phyloP scores from a whole-genome alignment of 768 basidiomycete genomes.

The Podaxis sp. region DNA sequence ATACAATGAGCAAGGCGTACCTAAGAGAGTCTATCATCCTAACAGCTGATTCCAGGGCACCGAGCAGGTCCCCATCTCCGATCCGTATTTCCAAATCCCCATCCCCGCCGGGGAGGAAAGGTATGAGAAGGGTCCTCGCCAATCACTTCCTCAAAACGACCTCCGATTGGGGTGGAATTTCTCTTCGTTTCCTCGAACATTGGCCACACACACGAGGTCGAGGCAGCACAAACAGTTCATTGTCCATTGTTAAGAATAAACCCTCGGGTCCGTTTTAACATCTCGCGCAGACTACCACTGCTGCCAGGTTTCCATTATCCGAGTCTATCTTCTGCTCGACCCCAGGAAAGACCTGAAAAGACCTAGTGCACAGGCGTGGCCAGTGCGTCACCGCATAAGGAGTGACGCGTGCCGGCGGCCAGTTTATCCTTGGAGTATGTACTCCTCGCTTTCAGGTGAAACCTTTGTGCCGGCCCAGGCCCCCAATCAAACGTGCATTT shows the following conservation, averaged over 20 bases:
- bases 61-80: background rate
- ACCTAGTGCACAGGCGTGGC: no score
- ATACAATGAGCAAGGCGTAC: background rate
- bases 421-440: no score
- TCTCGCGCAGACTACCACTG: background rate
- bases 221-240: background rate
- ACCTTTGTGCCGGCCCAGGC: no score
- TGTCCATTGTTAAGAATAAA: background rate
- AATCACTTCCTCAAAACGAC: background rate
- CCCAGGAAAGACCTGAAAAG: no score
- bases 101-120: background rate
- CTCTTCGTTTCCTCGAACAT: background rate
- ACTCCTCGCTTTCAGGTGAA: no score
- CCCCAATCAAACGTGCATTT: no score
- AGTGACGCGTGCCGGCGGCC: no score
- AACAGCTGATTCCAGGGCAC: background rate
- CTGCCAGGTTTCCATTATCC: background rate
- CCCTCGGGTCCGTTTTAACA: background rate
- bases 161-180: background rate
- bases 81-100: background rate
- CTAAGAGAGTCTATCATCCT: background rate
- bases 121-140: background rate
- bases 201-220: background rate
- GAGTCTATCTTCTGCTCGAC: background rate
- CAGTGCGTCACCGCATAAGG: no score